Percentiles rank a stretch among this genome's conserved stretches.
phyloP scores from a whole-genome alignment of 345 rosid genomes.

The Syzygium jambos region DNA sequence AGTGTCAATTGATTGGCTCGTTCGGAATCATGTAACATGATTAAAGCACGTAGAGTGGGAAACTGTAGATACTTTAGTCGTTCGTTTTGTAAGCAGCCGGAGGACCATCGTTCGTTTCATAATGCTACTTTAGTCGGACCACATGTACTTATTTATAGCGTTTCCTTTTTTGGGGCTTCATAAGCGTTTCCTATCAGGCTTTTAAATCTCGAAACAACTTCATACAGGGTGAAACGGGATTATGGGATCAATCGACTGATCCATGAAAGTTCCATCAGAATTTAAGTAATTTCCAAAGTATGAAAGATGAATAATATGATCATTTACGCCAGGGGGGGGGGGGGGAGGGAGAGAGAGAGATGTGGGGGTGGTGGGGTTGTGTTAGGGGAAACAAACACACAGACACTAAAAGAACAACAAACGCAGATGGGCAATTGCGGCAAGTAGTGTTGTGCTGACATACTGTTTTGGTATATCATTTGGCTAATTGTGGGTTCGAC shows the following conservation, averaged over 20 bases:
- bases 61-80: neutral
- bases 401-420: neutral
- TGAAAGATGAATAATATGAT: neutral
- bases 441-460: neutral
- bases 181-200: neutral
- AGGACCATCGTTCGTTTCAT: neutral
- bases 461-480: neutral
- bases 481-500: neutral
- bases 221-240: neutral
- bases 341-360: rapidly evolving
- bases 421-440: neutral
- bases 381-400: neutral
- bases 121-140: neutral
- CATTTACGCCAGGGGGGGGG: neutral
- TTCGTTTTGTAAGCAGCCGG: neutral
- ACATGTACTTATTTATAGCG: neutral
- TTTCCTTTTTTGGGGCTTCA: neutral
- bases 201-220: neutral
- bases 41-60: neutral
- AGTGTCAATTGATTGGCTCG: neutral
- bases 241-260: neutral
- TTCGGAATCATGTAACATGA: neutral
- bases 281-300: neutral
- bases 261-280: neutral
- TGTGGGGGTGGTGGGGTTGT: no score